Percentiles rank a stretch among this genome's conserved stretches.
Conservation (phyloP, 495 filamentous ascomycete genomes). For the Zalerion maritima region DNA sequence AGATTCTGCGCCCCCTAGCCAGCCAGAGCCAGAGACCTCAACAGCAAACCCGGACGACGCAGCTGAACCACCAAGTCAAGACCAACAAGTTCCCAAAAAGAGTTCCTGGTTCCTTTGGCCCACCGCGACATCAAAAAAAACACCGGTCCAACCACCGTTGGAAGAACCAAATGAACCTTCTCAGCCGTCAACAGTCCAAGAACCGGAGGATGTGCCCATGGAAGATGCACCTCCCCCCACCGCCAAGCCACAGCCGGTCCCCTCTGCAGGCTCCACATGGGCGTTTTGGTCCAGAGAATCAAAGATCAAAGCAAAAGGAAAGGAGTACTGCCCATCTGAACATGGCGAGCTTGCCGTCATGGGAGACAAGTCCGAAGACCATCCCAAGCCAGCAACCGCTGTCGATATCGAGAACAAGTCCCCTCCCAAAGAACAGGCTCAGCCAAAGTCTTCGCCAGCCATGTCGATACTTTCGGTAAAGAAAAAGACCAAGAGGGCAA, state of each 20-base stretch:
- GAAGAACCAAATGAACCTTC: slow-evolving; percentile 1
- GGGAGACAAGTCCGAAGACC: slow-evolving; percentile 46
- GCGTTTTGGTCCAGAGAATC: slow-evolving; percentile 70
- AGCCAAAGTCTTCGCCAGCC: slow-evolving; percentile 16
- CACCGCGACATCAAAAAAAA: slow-evolving; percentile 14
- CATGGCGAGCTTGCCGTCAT: slow-evolving; percentile 56
- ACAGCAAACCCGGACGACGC: no score
- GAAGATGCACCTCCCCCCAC: slow-evolving; percentile 20
- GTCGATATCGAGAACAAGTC: slow-evolving; percentile 31
- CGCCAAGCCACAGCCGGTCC: slow-evolving; percentile 7
- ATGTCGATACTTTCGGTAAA: slow-evolving; percentile 10
- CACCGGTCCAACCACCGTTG: no score
- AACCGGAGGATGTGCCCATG: slow-evolving; percentile 21
- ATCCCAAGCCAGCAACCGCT: slow-evolving; percentile 45
- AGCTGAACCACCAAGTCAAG: no score
- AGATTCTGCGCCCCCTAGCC: no score
- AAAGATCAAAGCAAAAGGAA: slow-evolving; percentile 23
- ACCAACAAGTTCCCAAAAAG: no score
- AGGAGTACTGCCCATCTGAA: slow-evolving; percentile 19
- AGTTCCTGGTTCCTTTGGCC: no score
- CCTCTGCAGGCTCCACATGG: slow-evolving; percentile 65
- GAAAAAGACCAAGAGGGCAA: slow-evolving; percentile 32
- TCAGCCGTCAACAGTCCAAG: slow-evolving; percentile 11
- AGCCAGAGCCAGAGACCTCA: no score
- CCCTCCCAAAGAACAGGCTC: slow-evolving; percentile 18